Conservation (phyloP, 2,329 filamentous ascomycete species). For the Rutstroemia sp. region DNA sequence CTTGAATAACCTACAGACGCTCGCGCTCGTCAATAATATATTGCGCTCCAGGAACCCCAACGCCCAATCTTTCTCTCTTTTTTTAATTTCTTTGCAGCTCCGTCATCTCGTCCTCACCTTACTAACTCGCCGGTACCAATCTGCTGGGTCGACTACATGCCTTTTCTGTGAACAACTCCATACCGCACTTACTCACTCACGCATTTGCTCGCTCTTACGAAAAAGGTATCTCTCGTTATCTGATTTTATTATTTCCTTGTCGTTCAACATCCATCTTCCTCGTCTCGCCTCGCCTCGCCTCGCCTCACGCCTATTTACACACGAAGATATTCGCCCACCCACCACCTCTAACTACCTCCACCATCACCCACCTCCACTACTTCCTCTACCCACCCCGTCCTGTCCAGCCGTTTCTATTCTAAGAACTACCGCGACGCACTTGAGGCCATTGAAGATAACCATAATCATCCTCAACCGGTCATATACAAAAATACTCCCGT, state of each 20-base stretch:
- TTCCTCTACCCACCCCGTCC: neutral
- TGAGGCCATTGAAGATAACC: no score
- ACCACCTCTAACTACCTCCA: neutral
- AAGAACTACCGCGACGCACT: no score
- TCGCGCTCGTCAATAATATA: constrained; percentile 1
- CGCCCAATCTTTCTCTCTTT: neutral
- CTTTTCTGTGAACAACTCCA: neutral
- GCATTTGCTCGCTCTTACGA: no score
- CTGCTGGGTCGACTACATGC: neutral
- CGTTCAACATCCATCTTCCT: no score
- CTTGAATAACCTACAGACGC: neutral
- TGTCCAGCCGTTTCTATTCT: neutral
- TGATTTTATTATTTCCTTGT: neutral
- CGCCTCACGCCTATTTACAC: neutral
- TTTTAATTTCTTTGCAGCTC: neutral
- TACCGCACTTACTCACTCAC: no score
- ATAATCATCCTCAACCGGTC: no score
- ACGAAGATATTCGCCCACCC: no score
- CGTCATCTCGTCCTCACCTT: neutral
- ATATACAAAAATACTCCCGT: no score
- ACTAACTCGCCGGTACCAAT: neutral
- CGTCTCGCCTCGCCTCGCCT: neutral
- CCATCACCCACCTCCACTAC: neutral
- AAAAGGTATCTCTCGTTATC: no score
- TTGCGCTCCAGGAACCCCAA: neutral